Conservation (phyloP, 2,329 filamentous ascomycete species). For the Sclerotinia trifoliorum region DNA sequence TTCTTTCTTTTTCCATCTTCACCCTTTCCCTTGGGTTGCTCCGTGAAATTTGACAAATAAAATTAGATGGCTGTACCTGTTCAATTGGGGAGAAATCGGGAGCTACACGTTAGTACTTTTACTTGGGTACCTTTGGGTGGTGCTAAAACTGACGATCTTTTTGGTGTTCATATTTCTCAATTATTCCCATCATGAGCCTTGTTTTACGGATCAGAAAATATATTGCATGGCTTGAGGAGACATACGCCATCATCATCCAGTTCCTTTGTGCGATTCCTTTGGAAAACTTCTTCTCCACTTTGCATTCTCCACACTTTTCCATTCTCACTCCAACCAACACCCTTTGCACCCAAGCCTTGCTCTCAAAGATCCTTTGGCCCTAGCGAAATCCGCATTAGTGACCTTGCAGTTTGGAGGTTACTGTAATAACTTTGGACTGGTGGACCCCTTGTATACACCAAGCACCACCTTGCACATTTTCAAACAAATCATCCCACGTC, state of each 20-base stretch:
- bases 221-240: neutral
- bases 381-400: too few species aligned
- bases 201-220: conserved; percentile 4
- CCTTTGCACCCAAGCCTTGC: neutral
- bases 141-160: neutral
- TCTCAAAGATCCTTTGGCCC: too few species aligned
- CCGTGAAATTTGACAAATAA: conserved; percentile 7
- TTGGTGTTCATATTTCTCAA: neutral
- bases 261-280: conserved; percentile 12
- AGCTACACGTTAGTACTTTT: neutral
- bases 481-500: conserved; percentile 29
- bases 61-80: neutral
- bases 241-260: neutral
- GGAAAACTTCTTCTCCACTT: neutral
- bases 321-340: conserved; percentile 7
- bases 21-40: conserved; percentile 23
- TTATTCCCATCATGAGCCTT: conserved; percentile 9
- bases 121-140: conserved; percentile 11
- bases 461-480: conserved; percentile 8
- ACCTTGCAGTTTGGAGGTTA: too few species aligned
- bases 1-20: neutral
- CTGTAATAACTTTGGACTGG: neutral
- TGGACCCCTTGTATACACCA: conserved; percentile 15
- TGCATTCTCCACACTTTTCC: neutral
- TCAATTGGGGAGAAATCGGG: neutral